Base-by-base conservation (phyloP, 805 yeast genomes). In the Zygosaccharomyces bailii region DNA sequence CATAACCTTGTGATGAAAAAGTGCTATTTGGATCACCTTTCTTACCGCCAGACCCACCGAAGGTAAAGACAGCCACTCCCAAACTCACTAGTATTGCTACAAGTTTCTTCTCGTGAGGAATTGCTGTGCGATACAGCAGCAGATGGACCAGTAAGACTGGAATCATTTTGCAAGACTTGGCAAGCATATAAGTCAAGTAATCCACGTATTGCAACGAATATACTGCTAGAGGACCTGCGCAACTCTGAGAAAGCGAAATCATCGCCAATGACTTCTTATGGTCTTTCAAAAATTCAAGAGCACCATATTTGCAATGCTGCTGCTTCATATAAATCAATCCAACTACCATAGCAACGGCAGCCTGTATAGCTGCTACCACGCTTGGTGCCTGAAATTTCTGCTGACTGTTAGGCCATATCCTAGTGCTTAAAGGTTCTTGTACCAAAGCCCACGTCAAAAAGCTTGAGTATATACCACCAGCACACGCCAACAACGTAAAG, bases 121-220 rank as follows among this genome's bases (percentile, higher is more conserved):
- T 91, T 42, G 66, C 68, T 3, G 85, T 78, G 34, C 84, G 73
- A 66, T 89, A 91, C 9, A 86, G 55, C 11, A 80, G 53, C 45
- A 82, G 68, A 57, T 89, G 96, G 2, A 93, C 85, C 25, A 86
- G 60, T 84, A 93, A 81, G n/a, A 91, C 96, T 0, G 99, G 99
- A 17, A 93, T 79, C 63, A 93, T 73, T 58, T 93, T 93, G 63
- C 98, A 91, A 43, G 96, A 84, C 61, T 93, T 93, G 14, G 96
- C 95, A 49, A 93, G 73, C 50, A 91, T 75, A 55, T 79, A 84
- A 0, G 95, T 84, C 57, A 93, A 69, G 60, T 86, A 93, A 59
- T 87, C 96, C 24, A 93, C 91, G 61, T 91, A 87, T 39, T 76
- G 73, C 48, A 91, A 68, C 14, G 96, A 79, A 33, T 81, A 76